These are phyloP conservation scores for Carpinus fangiana DNA, from an alignment of 306 rosid genomes.

Conservation along the genomic window DNA sequence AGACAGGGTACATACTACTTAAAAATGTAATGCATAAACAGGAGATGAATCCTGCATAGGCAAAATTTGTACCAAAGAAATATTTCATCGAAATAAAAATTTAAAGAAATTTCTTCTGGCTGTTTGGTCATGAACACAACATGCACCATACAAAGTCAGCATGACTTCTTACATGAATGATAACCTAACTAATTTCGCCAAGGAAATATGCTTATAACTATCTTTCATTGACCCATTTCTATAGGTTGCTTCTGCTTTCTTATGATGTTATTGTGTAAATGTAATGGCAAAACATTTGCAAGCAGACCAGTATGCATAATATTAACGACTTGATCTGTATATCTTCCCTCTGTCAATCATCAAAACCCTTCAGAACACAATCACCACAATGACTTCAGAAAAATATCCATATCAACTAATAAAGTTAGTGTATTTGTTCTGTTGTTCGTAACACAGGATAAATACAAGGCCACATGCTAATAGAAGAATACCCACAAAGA, in stretches of 20 bases:
- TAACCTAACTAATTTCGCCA: background rate
- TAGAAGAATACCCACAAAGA: background rate
- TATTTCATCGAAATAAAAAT: background rate
- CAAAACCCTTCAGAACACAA: background rate
- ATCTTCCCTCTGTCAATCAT: background rate
- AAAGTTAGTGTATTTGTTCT: background rate
- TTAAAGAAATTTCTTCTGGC: background rate
- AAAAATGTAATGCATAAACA: background rate
- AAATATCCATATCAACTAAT: background rate
- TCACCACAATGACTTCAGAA: background rate
- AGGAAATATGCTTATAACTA: background rate
- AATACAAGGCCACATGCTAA: background rate
- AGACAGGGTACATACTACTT: background rate
- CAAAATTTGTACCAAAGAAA: background rate
- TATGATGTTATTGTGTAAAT: background rate
- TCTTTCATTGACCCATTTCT: background rate
- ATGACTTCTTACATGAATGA: background rate
- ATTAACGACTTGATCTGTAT: background rate
- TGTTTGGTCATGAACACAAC: background rate
- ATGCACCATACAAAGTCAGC: background rate
- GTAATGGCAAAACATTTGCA: background rate
- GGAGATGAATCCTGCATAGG: background rate
- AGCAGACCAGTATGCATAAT: background rate
- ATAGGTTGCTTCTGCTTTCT: background rate
- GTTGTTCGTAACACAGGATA: background rate